Conservation (phyloP, 352 stramenopile species). For the Pythium utonaiense region DNA sequence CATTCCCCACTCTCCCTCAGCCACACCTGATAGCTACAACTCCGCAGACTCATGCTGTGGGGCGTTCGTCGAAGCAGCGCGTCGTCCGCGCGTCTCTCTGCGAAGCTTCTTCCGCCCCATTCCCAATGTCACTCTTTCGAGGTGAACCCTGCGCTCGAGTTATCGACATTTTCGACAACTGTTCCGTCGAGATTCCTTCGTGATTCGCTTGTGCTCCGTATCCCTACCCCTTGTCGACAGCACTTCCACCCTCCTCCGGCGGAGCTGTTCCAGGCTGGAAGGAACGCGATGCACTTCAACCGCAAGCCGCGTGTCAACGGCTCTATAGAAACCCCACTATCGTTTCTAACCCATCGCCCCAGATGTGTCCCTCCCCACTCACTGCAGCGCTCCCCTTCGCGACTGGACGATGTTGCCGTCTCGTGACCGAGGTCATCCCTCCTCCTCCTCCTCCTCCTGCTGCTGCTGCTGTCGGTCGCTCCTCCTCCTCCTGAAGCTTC, state of each 20-base stretch:
- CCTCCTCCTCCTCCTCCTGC: slow-evolving; percentile 2
- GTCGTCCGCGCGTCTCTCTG: too few species aligned
- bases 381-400: background rate
- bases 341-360: slow-evolving; percentile 10
- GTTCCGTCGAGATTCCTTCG: slow-evolving; percentile 14
- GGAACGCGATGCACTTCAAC: slow-evolving; percentile 22
- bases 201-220: background rate
- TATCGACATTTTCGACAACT: slow-evolving; percentile 16
- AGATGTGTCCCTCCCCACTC: background rate
- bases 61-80: too few species aligned
- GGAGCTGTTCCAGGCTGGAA: too few species aligned
- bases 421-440: slow-evolving; percentile 19
- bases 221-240: background rate
- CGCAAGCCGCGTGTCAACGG: slow-evolving; percentile 19
- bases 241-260: slow-evolving; percentile 7
- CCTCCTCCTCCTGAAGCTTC: slow-evolving; percentile 6
- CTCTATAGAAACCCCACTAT: slow-evolving; percentile 13
- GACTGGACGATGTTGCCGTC: slow-evolving; percentile 14
- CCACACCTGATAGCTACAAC: too few species aligned
- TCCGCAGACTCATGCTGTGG: too few species aligned
- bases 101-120: background rate
- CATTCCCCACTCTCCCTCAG: too few species aligned
- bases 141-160: background rate
- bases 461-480: too few species aligned
- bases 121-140: background rate